phyloP scores from a whole-genome alignment of 768 basidiomycete genomes.

The Tylopilus felleus region DNA sequence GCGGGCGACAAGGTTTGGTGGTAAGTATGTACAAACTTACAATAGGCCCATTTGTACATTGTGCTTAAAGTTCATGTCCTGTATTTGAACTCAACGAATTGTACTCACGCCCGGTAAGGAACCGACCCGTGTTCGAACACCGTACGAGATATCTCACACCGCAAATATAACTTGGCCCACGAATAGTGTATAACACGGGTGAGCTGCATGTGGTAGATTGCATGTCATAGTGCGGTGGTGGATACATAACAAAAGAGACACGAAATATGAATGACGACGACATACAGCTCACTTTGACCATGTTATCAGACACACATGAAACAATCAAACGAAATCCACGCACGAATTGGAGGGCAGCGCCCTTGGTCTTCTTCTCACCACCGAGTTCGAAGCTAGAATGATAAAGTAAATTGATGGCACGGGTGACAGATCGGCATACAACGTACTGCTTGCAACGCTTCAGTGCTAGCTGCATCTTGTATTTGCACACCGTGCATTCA shows the following conservation, averaged over 20 bases:
- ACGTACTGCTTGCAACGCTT: slow-evolving; percentile 99
- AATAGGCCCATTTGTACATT: too few species aligned
- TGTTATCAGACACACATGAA: not conserved
- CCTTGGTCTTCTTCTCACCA: slow-evolving; percentile 99
- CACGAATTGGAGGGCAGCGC: slow-evolving; percentile 92
- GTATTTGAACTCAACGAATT: too few species aligned
- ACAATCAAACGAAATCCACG: slow-evolving; percentile 33
- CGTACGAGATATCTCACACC: not conserved
- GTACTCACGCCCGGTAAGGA: too few species aligned
- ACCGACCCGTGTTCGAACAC: not conserved
- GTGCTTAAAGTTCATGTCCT: too few species aligned
- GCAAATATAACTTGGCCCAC: not conserved
- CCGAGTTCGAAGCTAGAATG: slow-evolving; percentile 89
- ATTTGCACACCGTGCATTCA: slow-evolving; percentile 98
- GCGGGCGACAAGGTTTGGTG: too few species aligned
- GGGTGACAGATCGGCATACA: not conserved
- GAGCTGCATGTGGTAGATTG: slow-evolving; percentile 22
- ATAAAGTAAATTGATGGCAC: not conserved
- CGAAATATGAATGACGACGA: slow-evolving; percentile 12
- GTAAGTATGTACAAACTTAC: too few species aligned
- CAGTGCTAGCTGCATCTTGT: slow-evolving; percentile 93
- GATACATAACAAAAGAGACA: slow-evolving; percentile 25
- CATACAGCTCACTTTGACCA: slow-evolving; percentile 21
- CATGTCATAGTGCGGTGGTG: slow-evolving; percentile 27
- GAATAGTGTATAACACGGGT: not conserved